These are phyloP conservation scores for Evernia prunastri DNA, from an alignment of 495 filamentous ascomycete genomes.

Conservation along the genomic window DNA sequence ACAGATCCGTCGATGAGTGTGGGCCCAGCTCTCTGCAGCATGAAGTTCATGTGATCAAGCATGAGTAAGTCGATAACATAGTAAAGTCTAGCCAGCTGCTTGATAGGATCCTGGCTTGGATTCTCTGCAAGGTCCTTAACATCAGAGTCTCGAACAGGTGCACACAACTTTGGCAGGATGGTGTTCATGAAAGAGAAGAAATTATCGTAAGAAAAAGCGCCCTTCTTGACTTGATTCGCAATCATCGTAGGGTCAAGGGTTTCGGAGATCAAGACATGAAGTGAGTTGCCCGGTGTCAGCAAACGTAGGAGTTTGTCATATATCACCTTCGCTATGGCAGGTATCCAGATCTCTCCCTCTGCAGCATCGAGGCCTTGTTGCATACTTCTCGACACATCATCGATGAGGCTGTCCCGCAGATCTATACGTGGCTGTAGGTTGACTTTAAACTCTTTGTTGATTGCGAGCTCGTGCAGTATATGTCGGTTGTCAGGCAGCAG, in stretches of 20 bases:
- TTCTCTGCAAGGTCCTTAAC: constrained; percentile 73
- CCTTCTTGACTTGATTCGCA: constrained; percentile 64
- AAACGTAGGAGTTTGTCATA: constrained; percentile 76
- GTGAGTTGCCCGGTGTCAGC: constrained; percentile 68
- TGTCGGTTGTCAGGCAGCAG: constrained; percentile 76
- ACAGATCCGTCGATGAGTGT: constrained; percentile 73
- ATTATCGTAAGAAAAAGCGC: constrained; percentile 84
- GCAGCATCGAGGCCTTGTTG: constrained; percentile 63
- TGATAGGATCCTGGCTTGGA: constrained; percentile 70
- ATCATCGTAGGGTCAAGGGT: constrained; percentile 76
- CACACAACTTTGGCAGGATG: constrained; percentile 89
- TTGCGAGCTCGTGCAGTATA: constrained; percentile 83
- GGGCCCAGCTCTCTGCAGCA: constrained; percentile 74
- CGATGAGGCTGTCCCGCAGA: constrained; percentile 46
- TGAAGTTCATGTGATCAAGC: constrained; percentile 93
- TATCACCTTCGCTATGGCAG: constrained; percentile 79
- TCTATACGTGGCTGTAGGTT: constrained; percentile 46
- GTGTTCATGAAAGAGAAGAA: constrained; percentile 88
- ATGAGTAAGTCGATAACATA: constrained; percentile 83
- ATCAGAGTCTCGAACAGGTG: constrained; percentile 79
- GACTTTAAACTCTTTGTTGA: constrained; percentile 75
- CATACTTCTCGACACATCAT: constrained; percentile 72
- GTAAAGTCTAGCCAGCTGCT: constrained; percentile 75
- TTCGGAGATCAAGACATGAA: constrained; percentile 79
- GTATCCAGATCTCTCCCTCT: constrained; percentile 66